Evolutionary conservation across 495 filamentous ascomycete genomes (phyloP), one percentile per base, ranked within the genome.

Genomic region (Aspergillus indologenus): DNA sequence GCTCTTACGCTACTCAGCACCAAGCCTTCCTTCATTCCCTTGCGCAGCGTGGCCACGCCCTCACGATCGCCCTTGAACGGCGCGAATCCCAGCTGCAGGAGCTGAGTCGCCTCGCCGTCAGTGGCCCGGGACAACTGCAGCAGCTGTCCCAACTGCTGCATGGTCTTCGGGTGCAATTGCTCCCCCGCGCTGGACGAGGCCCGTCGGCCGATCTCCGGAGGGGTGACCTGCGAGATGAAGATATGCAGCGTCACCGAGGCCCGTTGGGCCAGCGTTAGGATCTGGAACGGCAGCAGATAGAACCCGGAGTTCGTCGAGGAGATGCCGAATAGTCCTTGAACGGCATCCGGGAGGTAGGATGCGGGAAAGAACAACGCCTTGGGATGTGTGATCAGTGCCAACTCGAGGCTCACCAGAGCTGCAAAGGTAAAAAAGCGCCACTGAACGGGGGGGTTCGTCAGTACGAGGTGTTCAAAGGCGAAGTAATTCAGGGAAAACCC

Each of bases 231-330:
- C n/a, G 86, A 87, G 57, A 97, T 85, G 60, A 92, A 95, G 49
- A 97, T 92, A 71, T 92, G 92, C 19, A 92, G 65, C n/a, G 89
- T 90, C 50, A 98, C 76, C 8, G 83, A 81, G 18, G 88, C 70
- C 70, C 88, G 92, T 31, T 92, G 84, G 2, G 88, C 85, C n/a
- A 98, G 79, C 15, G 79, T 65, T 31, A 96, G 77, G 62, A 87
- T 81, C 72, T 98, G 92, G 70, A 96, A 98, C 12, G 90, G 94
- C n/a, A 97, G 77, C 50, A 94, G 88, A 58, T 87, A 86, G 24
- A 77, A 66, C 5, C 71, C 72, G 45, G 83, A 58, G 29, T 65
- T 67, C 8, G 64, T 64, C 29, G 89, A 65, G 48, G 95, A 46
- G 0, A 89, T 84, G 58, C 89, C 90, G 44, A 93, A 57, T 42